These are phyloP conservation scores for Pleurotus salmoneostramineus DNA, from an alignment of 768 basidiomycete species.

Conservation along the genomic window DNA sequence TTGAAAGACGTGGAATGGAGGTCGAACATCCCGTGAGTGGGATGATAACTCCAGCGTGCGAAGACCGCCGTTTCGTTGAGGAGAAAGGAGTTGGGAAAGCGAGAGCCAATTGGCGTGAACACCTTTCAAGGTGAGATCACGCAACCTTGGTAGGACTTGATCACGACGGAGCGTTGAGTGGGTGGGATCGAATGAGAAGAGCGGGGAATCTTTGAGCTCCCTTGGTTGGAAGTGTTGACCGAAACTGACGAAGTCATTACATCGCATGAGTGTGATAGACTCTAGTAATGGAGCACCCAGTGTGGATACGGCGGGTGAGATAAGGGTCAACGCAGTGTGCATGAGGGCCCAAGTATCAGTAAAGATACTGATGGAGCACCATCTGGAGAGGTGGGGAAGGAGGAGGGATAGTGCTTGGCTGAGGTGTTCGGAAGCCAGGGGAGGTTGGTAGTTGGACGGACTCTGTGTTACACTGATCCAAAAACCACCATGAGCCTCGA, in stretches of 20 bases:
- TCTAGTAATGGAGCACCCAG: slow-evolving; percentile 40
- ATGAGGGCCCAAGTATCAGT: slow-evolving; percentile 59
- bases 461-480: slow-evolving; percentile 16
- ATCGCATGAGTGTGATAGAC: slow-evolving; percentile 52
- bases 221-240: slow-evolving; percentile 38
- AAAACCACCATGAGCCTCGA: not conserved
- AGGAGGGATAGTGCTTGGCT: slow-evolving; percentile 38
- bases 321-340: slow-evolving; percentile 41
- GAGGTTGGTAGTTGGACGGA: slow-evolving; percentile 27
- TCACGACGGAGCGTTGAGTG: slow-evolving; percentile 10
- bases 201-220: slow-evolving; percentile 29
- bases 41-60: slow-evolving; percentile 46
- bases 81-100: slow-evolving; percentile 29
- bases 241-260: slow-evolving; percentile 53
- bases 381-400: slow-evolving; percentile 47
- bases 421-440: slow-evolving; percentile 44
- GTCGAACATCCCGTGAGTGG: slow-evolving; percentile 52
- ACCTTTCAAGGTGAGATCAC: slow-evolving; percentile 47
- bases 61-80: slow-evolving; percentile 19
- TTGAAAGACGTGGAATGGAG: slow-evolving; percentile 38
- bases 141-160: slow-evolving; percentile 38
- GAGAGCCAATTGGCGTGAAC: slow-evolving; percentile 54
- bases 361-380: slow-evolving; percentile 49
- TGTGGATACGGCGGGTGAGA: slow-evolving; percentile 33
- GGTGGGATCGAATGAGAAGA: slow-evolving; percentile 24